Evolutionary conservation across 352 stramenopile species (phyloP).

Genomic region (Phytophthora meadii): DNA sequence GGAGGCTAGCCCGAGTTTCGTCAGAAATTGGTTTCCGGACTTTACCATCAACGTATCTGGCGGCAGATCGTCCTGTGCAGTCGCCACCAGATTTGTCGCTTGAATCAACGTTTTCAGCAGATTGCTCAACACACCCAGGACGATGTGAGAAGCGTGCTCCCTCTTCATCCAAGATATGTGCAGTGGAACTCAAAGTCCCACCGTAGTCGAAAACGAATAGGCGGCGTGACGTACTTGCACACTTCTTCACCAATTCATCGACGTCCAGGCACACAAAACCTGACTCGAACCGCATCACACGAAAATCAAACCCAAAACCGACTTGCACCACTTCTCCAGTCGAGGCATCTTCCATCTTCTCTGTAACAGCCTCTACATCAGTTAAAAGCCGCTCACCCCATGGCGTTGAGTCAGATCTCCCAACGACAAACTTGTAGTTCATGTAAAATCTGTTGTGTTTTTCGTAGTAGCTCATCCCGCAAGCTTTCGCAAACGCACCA

Average conservation of each 20-base stretch:
- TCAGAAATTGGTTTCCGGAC: constrained; percentile 69
- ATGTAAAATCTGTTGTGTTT: constrained; percentile 75
- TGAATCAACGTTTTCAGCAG: constrained; percentile 12
- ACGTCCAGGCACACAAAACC: constrained; percentile 94
- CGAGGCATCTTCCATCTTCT: constrained; percentile 46
- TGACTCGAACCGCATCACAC: constrained; percentile 95
- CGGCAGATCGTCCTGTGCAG: constrained; percentile 31
- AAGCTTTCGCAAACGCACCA: constrained; percentile 64
- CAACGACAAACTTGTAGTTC: constrained; percentile 90
- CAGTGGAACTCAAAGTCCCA: constrained; percentile 92
- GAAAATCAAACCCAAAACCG: constrained; percentile 96
- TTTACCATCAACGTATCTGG: constrained; percentile 70
- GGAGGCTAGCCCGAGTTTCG: constrained; percentile 62
- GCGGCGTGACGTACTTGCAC: constrained; percentile 54
- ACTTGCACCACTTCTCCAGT: constrained; percentile 84
- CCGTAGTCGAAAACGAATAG: constrained; percentile 99
- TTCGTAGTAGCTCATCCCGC: constrained; percentile 81
- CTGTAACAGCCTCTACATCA: constrained; percentile 91
- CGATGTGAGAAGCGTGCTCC: constrained; percentile 45
- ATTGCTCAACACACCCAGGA: constrained; percentile 11
- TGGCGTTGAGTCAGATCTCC: constrained; percentile 70
- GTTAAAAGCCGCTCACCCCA: constrained; percentile 96
- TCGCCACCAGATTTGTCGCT: constrained; percentile 15
- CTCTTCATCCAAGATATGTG: constrained; percentile 75
- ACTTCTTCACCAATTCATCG: constrained; percentile 88